These are phyloP conservation scores for Chlamydomonas schloesseri DNA, from an alignment of 139 green algal genomes.

Conservation along the genomic window DNA sequence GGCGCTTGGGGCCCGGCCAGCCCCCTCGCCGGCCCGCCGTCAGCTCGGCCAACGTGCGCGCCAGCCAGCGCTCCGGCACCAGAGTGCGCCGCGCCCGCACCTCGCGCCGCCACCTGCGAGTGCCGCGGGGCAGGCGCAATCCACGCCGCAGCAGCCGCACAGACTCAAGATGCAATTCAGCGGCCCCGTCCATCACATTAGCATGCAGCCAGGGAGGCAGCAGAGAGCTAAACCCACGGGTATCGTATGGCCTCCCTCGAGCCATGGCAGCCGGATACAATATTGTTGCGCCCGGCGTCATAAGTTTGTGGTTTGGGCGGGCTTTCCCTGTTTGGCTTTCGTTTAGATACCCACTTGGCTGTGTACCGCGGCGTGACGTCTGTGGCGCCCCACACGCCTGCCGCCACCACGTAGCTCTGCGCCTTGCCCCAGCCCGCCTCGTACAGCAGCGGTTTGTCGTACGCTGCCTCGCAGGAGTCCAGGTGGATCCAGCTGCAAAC, in stretches of 20 bases:
- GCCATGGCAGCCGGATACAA: too few relatives aligned
- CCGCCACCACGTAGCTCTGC: conserved; percentile 80
- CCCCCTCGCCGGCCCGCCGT: background rate
- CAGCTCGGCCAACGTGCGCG: background rate
- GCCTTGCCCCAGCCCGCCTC: conserved; percentile 88
- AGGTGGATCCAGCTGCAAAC: conserved; percentile 73
- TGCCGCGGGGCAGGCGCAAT: too few relatives aligned
- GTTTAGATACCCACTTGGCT: conserved; percentile 42
- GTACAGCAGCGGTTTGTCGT: conserved; percentile 81
- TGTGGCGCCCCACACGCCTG: conserved; percentile 56
- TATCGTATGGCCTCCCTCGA: too few relatives aligned
- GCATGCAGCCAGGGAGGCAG: too few relatives aligned
- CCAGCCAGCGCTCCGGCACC: conserved; percentile 51
- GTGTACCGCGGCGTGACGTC: conserved; percentile 86
- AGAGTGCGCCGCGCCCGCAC: conserved; percentile 26
- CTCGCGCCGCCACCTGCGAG: conserved; percentile 11
- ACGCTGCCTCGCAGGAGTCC: conserved; percentile 78
- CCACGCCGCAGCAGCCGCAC: too few relatives aligned
- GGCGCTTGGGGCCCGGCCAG: background rate
- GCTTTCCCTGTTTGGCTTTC: too few relatives aligned
- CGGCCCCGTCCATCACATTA: too few relatives aligned
- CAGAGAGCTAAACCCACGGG: too few relatives aligned
- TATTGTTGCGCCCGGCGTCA: too few relatives aligned
- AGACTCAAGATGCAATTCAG: too few relatives aligned
- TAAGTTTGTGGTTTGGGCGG: too few relatives aligned